phyloP scores from a whole-genome alignment of 495 filamentous ascomycete species.

The Elasticomyces elasticus region DNA sequence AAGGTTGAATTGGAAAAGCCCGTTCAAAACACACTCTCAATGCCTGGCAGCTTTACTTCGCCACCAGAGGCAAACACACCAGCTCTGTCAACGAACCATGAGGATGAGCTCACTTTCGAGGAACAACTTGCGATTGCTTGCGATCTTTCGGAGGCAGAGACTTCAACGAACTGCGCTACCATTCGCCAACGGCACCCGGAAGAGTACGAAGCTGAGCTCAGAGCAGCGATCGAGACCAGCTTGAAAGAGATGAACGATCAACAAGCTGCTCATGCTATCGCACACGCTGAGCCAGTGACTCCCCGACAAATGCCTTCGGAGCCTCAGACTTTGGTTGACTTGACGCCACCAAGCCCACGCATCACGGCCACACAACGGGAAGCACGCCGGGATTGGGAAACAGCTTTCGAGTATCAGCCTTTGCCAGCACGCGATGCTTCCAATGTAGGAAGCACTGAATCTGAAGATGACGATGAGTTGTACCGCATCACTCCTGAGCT shows the following conservation, averaged over 20 bases:
- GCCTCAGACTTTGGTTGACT: slow-evolving; percentile 11
- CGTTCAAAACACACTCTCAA: background rate
- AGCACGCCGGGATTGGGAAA: slow-evolving; percentile 7
- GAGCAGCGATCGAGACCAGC: slow-evolving; percentile 19
- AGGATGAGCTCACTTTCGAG: slow-evolving; percentile 18
- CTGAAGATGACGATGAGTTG: slow-evolving; percentile 14
- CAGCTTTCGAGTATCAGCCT: slow-evolving; percentile 5
- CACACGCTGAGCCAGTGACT: background rate
- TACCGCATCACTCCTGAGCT: slow-evolving; percentile 19
- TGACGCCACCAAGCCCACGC: slow-evolving; percentile 11
- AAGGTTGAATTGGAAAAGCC: slow-evolving; percentile 12
- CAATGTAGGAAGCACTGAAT: background rate
- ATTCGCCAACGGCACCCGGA: background rate
- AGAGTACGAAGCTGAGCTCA: slow-evolving; percentile 9
- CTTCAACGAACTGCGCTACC: background rate
- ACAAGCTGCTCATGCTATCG: slow-evolving; percentile 11
- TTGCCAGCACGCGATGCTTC: background rate
- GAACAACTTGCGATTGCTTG: slow-evolving; percentile 22
- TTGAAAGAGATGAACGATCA: slow-evolving; percentile 13
- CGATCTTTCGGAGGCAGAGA: slow-evolving; percentile 19
- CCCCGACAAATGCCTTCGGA: background rate
- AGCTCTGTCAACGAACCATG: background rate
- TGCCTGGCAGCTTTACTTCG: slow-evolving; percentile 9
- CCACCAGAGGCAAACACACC: background rate
- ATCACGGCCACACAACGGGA: background rate